Percentiles rank a stretch among this genome's conserved stretches.
Conservation (phyloP, 2,329 filamentous ascomycete species). For the Paecilomyces formosus region DNA sequence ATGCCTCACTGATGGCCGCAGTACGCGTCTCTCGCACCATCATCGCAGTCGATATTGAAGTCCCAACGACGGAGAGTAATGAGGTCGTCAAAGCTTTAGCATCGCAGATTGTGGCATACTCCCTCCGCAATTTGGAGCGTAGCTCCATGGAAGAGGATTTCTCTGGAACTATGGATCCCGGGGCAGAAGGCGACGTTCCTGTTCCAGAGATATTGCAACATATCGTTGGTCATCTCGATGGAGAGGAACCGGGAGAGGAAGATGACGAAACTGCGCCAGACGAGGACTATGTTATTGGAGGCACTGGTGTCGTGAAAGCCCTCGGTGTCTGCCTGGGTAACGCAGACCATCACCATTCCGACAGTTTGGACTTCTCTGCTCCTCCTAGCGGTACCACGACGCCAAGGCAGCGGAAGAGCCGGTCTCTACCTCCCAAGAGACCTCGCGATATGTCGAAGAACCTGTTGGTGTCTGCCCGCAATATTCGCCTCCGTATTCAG, state of each 20-base stretch:
- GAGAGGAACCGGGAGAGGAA: slow-evolving; percentile 45
- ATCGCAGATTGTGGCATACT: slow-evolving; percentile 92
- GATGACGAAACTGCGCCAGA: slow-evolving; percentile 67
- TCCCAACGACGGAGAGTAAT: slow-evolving; percentile 71
- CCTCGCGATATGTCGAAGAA: slow-evolving; percentile 93
- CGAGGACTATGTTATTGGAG: slow-evolving; percentile 92
- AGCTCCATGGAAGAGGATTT: slow-evolving; percentile 59
- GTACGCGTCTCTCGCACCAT: slow-evolving; percentile 75
- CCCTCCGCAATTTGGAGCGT: slow-evolving; percentile 80
- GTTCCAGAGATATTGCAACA: slow-evolving; percentile 80
- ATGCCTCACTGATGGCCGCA: slow-evolving; percentile 83
- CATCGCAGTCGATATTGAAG: slow-evolving; percentile 85
- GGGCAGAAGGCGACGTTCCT: slow-evolving; percentile 43
- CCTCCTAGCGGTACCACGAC: slow-evolving; percentile 48
- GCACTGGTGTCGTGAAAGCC: slow-evolving; percentile 90
- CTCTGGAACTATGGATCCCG: slow-evolving; percentile 36
- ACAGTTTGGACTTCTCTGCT: slow-evolving; percentile 25
- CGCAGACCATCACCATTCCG: slow-evolving; percentile 50
- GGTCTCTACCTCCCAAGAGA: slow-evolving; percentile 46
- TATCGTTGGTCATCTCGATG: slow-evolving; percentile 65
- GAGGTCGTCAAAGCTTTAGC: slow-evolving; percentile 88
- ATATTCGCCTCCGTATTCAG: slow-evolving; percentile 76
- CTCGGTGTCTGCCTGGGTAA: slow-evolving; percentile 85
- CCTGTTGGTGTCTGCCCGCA: slow-evolving; percentile 75
- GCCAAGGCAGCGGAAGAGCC: slow-evolving; percentile 45